These are phyloP conservation scores for Tetradesmus lagerheimii DNA, from an alignment of 139 green algal species.

Conservation along the genomic window DNA sequence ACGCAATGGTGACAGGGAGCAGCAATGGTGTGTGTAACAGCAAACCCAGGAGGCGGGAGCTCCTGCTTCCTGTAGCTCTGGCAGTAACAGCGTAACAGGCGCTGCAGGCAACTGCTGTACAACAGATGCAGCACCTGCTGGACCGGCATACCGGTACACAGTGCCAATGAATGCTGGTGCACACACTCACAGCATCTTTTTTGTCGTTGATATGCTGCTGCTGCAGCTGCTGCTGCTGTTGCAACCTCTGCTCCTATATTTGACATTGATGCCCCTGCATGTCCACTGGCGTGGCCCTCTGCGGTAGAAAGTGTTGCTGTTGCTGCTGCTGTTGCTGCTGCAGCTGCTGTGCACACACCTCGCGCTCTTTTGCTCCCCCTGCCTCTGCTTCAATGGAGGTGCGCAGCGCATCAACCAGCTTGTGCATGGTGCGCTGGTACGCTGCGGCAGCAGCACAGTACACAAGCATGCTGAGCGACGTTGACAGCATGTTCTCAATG, in stretches of 20 bases:
- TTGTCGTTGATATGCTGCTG: neutral
- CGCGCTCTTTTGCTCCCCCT: constrained; percentile 52
- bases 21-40: no score
- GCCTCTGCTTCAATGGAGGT: constrained; percentile 58
- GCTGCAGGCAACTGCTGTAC: no score
- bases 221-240: neutral
- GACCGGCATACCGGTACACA: no score
- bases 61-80: no score
- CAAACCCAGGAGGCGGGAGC: no score
- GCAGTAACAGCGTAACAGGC: no score
- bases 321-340: constrained; percentile 6
- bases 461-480: neutral
- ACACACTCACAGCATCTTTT: neutral
- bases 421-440: constrained; percentile 42
- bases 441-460: neutral
- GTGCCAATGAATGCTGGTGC: no score
- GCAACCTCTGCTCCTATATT: neutral
- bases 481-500: neutral
- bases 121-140: neutral
- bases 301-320: neutral
- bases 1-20: no score
- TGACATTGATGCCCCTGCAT: neutral
- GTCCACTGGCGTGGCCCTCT: neutral
- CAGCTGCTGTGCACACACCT: constrained; percentile 51
- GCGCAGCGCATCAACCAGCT: constrained; percentile 50